phyloP scores from a whole-genome alignment of 2,329 filamentous ascomycete genomes.

The Aschersonia sp. region DNA sequence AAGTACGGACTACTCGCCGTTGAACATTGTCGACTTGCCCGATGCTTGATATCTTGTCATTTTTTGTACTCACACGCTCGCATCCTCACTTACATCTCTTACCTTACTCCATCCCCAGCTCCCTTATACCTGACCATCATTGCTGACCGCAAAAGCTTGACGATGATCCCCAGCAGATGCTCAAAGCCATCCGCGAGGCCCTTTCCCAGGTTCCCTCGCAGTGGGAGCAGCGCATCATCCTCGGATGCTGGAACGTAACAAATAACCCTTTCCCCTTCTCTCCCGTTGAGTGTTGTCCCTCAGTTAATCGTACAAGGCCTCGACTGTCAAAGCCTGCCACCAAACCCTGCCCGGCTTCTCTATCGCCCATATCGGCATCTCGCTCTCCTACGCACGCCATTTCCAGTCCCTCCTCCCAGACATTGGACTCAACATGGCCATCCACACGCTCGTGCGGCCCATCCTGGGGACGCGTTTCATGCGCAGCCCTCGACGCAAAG shows the following conservation, averaged over 20 bases:
- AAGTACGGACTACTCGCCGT: constrained; percentile 31
- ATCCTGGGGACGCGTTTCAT: constrained; percentile 52
- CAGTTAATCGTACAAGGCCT: constrained; percentile 27
- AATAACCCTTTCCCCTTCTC: background rate
- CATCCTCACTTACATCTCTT: too few species aligned
- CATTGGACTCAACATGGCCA: constrained; percentile 64
- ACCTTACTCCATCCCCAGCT: too few species aligned
- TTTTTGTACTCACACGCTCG: too few species aligned
- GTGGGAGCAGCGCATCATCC: constrained; percentile 61
- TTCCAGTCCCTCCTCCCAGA: constrained; percentile 48
- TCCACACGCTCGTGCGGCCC: constrained; percentile 52
- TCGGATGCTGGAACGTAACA: constrained; percentile 69
- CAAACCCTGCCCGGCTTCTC: constrained; percentile 48
- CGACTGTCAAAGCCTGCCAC: constrained; percentile 51
- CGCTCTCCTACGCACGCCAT: constrained; percentile 51
- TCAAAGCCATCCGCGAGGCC: constrained; percentile 51
- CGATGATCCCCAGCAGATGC: constrained; percentile 56
- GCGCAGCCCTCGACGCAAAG: constrained; percentile 31
- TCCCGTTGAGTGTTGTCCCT: background rate
- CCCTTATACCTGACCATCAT: too few species aligned
- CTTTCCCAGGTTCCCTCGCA: constrained; percentile 39
- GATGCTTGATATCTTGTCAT: too few species aligned
- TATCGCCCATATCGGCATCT: constrained; percentile 55
- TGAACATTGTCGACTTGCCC: too few species aligned
- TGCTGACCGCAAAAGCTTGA: constrained; percentile 34